phyloP scores from a whole-genome alignment of 371 early-diverging fungal species.

The Mucor irregularis region DNA sequence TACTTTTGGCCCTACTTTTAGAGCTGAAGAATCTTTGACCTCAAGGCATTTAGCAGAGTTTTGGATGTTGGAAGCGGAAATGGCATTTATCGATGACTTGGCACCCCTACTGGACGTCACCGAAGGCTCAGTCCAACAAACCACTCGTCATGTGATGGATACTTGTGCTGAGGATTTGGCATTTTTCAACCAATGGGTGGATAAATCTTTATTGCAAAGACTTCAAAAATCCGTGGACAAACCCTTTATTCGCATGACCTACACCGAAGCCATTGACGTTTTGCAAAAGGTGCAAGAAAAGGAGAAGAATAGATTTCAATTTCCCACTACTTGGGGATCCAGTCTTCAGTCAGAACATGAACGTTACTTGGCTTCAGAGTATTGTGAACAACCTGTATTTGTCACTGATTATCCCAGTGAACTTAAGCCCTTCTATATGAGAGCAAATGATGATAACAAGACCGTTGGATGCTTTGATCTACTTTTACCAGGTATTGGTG shows the following conservation, averaged over 20 bases:
- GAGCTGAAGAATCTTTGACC: conserved; percentile 86
- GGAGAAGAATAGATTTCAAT: conserved; percentile 50
- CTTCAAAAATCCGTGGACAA: conserved; percentile 39
- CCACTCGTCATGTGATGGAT: conserved; percentile 53
- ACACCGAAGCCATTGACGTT: conserved; percentile 80
- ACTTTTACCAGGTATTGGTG: conserved; percentile 88
- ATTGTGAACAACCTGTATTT: conserved; percentile 80
- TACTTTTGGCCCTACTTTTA: conserved; percentile 84
- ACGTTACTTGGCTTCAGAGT: conserved; percentile 72
- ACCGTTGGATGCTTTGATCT: conserved; percentile 90
- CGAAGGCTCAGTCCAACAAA: conserved; percentile 55
- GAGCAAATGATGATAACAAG: conserved; percentile 54
- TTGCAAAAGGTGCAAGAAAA: conserved; percentile 48
- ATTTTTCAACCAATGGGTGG: conserved; percentile 56
- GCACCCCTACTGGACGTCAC: conserved; percentile 58
- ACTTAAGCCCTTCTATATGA: conserved; percentile 94
- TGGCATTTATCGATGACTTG: conserved; percentile 68
- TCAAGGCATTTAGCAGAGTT: conserved; percentile 92
- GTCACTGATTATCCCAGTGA: conserved; percentile 86
- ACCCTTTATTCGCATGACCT: conserved; percentile 77
- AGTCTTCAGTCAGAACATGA: conserved; percentile 90
- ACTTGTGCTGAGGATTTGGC: conserved; percentile 55
- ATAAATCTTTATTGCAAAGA: conserved; percentile 41
- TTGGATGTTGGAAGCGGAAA: conserved; percentile 95
- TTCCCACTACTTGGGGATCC: conserved; percentile 76